phyloP scores from a whole-genome alignment of 345 rosid species.

The Corymbia maculata region DNA sequence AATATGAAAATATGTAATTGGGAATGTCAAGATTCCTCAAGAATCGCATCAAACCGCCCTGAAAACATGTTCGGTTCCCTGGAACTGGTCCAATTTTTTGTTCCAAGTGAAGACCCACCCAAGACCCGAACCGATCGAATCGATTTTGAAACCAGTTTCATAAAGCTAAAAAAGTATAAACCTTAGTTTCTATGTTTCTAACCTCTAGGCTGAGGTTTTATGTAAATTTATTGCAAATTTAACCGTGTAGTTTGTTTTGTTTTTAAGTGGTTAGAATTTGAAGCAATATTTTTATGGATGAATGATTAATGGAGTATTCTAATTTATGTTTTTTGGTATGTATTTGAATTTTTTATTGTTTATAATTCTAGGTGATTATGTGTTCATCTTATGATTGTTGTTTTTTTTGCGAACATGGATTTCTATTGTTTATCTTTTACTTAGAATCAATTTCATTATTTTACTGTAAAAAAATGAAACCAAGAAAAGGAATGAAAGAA shows the following conservation, averaged over 20 bases:
- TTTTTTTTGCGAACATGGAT: neutral
- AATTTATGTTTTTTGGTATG: neutral
- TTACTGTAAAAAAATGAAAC: neutral
- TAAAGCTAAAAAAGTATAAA: neutral
- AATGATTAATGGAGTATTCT: neutral
- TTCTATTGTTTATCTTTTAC: neutral
- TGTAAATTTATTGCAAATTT: too few species aligned
- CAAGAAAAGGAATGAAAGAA: neutral
- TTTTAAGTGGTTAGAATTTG: neutral
- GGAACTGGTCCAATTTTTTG: too few species aligned
- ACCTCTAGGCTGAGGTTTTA: neutral
- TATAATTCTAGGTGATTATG: neutral
- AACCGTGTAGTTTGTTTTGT: neutral
- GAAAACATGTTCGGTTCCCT: too few species aligned
- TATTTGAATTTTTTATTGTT: neutral
- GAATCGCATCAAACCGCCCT: accelerated
- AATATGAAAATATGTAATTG: neutral
- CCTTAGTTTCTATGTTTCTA: neutral
- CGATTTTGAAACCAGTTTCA: neutral
- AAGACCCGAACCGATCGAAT: neutral
- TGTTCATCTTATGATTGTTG: neutral
- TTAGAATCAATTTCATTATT: neutral
- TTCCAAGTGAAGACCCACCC: neutral
- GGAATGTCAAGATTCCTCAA: neutral
- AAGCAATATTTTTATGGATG: neutral